Conservation (phyloP, 495 filamentous ascomycete genomes). For the Neurospora sp. region DNA sequence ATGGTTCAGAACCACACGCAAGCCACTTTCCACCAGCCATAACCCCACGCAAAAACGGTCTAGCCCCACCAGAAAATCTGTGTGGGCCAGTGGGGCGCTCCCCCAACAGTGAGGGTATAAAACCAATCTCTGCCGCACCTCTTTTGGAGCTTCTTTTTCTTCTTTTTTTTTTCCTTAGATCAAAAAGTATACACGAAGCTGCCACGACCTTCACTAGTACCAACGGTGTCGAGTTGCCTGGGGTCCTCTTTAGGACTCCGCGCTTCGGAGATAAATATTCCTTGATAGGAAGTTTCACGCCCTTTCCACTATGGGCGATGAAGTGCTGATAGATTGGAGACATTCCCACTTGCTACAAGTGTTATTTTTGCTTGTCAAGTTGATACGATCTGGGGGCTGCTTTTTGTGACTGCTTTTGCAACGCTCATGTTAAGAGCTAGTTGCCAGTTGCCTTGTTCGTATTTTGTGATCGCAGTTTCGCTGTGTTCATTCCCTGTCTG, state of each 20-base stretch:
- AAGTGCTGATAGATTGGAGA: conserved; percentile 39
- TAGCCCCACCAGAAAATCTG: neutral
- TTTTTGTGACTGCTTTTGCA: neutral
- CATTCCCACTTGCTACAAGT: conserved; percentile 5
- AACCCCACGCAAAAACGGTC: neutral
- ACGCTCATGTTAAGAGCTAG: neutral
- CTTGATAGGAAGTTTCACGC: conserved; percentile 44
- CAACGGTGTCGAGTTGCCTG: conserved; percentile 43
- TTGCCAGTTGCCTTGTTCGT: neutral
- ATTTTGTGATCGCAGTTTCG: conserved; percentile 3
- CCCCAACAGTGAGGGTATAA: conserved; percentile 2
- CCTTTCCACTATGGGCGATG: conserved; percentile 29
- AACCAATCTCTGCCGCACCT: neutral
- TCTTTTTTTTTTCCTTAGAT: conserved; percentile 34
- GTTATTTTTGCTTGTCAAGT: neutral
- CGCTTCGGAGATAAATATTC: conserved; percentile 38
- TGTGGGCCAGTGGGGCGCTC: too few species aligned
- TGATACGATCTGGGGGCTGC: neutral
- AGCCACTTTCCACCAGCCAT: neutral
- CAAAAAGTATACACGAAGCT: conserved; percentile 43
- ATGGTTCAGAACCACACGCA: neutral
- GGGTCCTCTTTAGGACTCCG: conserved; percentile 26
- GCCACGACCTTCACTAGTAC: conserved; percentile 42
- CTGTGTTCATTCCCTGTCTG: conserved; percentile 1
- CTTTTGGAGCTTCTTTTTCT: conserved; percentile 6